Base-by-base conservation (phyloP, 371 early-diverging fungal species). In the Nematocida major region DNA sequence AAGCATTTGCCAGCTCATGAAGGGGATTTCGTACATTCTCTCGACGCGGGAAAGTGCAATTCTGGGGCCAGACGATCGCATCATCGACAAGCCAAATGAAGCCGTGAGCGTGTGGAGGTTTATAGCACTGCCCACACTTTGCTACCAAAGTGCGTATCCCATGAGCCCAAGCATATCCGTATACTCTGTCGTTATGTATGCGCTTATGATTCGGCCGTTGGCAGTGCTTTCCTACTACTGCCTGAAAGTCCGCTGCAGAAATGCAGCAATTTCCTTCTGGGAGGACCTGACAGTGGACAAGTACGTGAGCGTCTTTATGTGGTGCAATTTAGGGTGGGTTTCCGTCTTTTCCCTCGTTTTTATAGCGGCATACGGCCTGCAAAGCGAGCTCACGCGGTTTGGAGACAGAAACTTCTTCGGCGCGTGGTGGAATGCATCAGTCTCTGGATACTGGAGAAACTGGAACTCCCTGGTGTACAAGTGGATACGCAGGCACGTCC, bases 391-490 rank as follows among this genome's bases (percentile, higher is more conserved):
- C 32, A 94, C 92, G 53, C 83, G 89, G 42, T 95, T 94, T 84
- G 93, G 94, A n/a, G 95, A 97, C 81, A 88, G 92, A 49, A 88
- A 90, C 78, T 95, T 95, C 86, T 96, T 95, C 85, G 92, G 91
- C 67, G 93, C 94, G 83, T 96, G 95, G 95, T 97, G 96, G 96
- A 96, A 97, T 83, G 86, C 88, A n/a, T 89, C 89, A 0, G 92
- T 90, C 77, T 92, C 90, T 73, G 94, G 94, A 82, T 97, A 91
- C 86, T 92, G 94, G 49, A 88, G 93, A 54, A 91, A 92, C 80
- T 97, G 97, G 97, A 97, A 97, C 85, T 91, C 89, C 69, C 94
- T 93, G 1, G 97, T 95, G 30, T 93, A 97, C 81, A 88, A 90
- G 47, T 95, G 94, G 85, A 84, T 95, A 39, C 87, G 93, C 38